phyloP scores from a whole-genome alignment of 2,329 filamentous ascomycete genomes.

The Claviceps monticola region DNA sequence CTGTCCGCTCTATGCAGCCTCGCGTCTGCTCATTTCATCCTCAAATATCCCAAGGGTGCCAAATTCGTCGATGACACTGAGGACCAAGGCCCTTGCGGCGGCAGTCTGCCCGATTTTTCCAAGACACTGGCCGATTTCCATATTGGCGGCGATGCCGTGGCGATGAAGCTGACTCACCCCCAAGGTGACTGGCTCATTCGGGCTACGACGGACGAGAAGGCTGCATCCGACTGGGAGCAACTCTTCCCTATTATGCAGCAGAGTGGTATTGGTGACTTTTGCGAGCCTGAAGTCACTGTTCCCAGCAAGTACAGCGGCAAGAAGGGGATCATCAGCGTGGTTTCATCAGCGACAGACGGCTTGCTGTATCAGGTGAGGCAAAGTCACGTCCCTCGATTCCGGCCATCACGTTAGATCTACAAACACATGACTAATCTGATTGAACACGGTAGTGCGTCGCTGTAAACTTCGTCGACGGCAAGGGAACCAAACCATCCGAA shows the following conservation, averaged over 20 bases:
- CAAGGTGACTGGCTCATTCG: constrained; percentile 44
- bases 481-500: constrained; percentile 14
- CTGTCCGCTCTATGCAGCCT: constrained; percentile 25
- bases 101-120: constrained; percentile 32
- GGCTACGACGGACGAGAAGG: constrained; percentile 36
- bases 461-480: constrained; percentile 39
- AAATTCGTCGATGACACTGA: constrained; percentile 34
- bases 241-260: constrained; percentile 40
- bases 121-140: constrained; percentile 39
- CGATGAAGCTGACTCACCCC: constrained; percentile 33
- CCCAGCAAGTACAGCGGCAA: constrained; percentile 38
- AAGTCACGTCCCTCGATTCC: not conserved
- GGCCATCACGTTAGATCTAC: not conserved
- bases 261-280: constrained; percentile 40
- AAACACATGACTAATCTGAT: not conserved
- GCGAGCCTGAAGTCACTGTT: constrained; percentile 33
- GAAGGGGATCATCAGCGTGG: constrained; percentile 40
- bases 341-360: constrained; percentile 39
- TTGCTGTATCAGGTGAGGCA: constrained; percentile 38
- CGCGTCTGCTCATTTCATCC: constrained; percentile 38
- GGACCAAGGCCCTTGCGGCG: constrained; percentile 37
- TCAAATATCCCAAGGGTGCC: constrained; percentile 33
- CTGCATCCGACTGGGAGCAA: constrained; percentile 37
- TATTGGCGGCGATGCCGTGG: constrained; percentile 40
- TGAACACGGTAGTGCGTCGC: constrained; percentile 31